Conservation (phyloP, 2,329 filamentous ascomycete genomes). For the Juglanconis oblonga region DNA sequence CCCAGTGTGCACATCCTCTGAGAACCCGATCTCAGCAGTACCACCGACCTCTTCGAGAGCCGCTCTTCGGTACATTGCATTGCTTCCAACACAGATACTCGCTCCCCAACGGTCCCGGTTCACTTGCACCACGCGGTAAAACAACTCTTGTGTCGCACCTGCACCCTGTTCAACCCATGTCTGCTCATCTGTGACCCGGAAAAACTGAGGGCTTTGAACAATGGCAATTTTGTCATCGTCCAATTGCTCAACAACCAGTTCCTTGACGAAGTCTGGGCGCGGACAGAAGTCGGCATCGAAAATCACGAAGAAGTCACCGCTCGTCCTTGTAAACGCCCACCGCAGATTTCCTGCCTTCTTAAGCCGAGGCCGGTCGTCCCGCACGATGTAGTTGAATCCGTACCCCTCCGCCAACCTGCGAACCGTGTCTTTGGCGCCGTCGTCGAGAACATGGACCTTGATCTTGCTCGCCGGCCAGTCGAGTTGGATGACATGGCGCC, state of each 20-base stretch:
- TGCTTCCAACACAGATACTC: slow-evolving; percentile 40
- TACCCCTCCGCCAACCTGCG: slow-evolving; percentile 29
- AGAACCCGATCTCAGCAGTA: slow-evolving; percentile 40
- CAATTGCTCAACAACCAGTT: slow-evolving; percentile 37
- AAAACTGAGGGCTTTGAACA: slow-evolving; percentile 40
- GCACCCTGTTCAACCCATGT: slow-evolving; percentile 43
- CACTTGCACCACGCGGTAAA: slow-evolving; percentile 41
- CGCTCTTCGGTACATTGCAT: slow-evolving; percentile 37
- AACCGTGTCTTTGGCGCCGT: slow-evolving; percentile 32
- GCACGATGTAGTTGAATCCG: slow-evolving; percentile 38
- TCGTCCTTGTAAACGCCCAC: slow-evolving; percentile 36
- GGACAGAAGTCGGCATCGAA: slow-evolving; percentile 43
- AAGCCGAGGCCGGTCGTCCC: slow-evolving; percentile 37
- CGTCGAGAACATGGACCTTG: slow-evolving; percentile 38
- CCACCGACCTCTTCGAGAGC: slow-evolving; percentile 38
- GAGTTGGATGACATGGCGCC: slow-evolving; percentile 31
- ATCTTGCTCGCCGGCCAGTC: slow-evolving; percentile 35
- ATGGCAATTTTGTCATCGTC: slow-evolving; percentile 36
- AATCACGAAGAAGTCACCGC: slow-evolving; percentile 39
- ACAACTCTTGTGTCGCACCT: slow-evolving; percentile 38
- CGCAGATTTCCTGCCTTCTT: slow-evolving; percentile 42
- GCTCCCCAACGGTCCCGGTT: slow-evolving; percentile 39
- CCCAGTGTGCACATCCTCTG: slow-evolving; percentile 43
- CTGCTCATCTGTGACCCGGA: slow-evolving; percentile 35
- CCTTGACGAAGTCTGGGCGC: slow-evolving; percentile 36